These are phyloP conservation scores for Termitomyces sp. DNA, from an alignment of 768 basidiomycete species.

Conservation along the genomic window DNA sequence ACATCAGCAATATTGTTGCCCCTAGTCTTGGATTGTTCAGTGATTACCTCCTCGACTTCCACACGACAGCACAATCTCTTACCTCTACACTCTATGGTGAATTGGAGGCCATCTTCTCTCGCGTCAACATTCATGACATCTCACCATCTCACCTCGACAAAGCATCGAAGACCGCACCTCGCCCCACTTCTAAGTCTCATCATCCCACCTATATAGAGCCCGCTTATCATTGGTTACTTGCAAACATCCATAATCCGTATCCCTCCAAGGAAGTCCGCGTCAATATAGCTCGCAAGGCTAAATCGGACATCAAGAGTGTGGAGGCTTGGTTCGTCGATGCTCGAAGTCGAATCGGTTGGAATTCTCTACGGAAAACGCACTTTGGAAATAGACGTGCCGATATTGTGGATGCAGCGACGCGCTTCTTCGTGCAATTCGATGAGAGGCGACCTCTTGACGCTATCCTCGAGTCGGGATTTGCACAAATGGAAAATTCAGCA, in stretches of 20 bases:
- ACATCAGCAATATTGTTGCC: not conserved
- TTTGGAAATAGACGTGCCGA: conserved; percentile 28
- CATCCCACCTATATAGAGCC: conserved; percentile 21
- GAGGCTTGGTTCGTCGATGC: conserved; percentile 43
- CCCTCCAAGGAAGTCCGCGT: conserved; percentile 29
- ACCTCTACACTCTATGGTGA: conserved; percentile 1
- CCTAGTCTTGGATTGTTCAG: not conserved
- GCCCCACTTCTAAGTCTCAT: not conserved
- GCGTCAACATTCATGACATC: not conserved
- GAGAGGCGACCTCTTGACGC: conserved; percentile 14
- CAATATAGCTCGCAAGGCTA: conserved; percentile 20
- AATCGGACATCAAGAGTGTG: conserved; percentile 23
- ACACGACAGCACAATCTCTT: conserved; percentile 1
- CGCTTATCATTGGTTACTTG: conserved; percentile 36
- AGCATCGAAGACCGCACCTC: not conserved
- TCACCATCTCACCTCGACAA: not conserved
- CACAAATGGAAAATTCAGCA: conserved; percentile 14
- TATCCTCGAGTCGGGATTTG: conserved; percentile 18
- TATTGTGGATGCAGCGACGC: conserved; percentile 32
- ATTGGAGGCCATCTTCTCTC: conserved; percentile 3
- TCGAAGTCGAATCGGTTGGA: conserved; percentile 54
- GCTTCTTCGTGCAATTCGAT: conserved; percentile 22
- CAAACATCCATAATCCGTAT: conserved; percentile 48
- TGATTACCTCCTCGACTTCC: conserved; percentile 3
- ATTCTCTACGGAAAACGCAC: conserved; percentile 25